Percentiles rank a stretch among this genome's conserved stretches.
phyloP scores from a whole-genome alignment of 768 basidiomycete genomes.

The Nidularia sp. region DNA sequence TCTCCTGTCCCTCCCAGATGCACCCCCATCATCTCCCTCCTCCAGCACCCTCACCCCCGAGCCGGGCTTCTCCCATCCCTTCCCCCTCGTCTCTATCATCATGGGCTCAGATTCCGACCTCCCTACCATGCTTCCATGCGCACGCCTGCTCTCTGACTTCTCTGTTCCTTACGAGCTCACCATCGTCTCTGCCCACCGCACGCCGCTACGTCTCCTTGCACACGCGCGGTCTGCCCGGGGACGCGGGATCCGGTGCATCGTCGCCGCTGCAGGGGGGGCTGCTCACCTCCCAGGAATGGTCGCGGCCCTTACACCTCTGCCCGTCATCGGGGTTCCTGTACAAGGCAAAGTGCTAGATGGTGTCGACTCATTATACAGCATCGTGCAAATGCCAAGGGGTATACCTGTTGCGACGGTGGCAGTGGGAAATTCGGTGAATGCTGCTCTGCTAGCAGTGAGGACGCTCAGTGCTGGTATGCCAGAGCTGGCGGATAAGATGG shows the following conservation, averaged over 20 bases:
- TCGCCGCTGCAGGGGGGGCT: constrained; percentile 98
- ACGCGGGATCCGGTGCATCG: constrained; percentile 68
- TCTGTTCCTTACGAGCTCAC: constrained; percentile 86
- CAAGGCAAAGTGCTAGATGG: constrained; percentile 93
- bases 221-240: constrained; percentile 75
- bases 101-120: constrained; percentile 99
- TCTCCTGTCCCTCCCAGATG: constrained; percentile 61
- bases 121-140: constrained; percentile 88
- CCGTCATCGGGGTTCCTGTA: constrained; percentile 95
- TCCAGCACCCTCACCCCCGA: constrained; percentile 39
- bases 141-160: constrained; percentile 81
- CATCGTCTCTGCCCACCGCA: constrained; percentile 95
- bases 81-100: constrained; percentile 87
- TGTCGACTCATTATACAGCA: constrained; percentile 94
- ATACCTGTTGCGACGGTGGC: constrained; percentile 97
- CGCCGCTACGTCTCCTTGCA: constrained; percentile 78
- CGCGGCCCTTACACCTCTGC: constrained; percentile 87
- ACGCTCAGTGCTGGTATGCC: constrained; percentile 82
- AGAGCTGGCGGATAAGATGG: constrained; percentile 59
- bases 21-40: no score
- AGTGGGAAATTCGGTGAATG: constrained; percentile 93
- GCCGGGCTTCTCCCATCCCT: constrained; percentile 52
- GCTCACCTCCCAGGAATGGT: constrained; percentile 99
- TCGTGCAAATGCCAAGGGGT: constrained; percentile 99
- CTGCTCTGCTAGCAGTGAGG: constrained; percentile 85